phyloP scores from a whole-genome alignment of 495 filamentous ascomycete genomes.

The Patellaria atrata region DNA sequence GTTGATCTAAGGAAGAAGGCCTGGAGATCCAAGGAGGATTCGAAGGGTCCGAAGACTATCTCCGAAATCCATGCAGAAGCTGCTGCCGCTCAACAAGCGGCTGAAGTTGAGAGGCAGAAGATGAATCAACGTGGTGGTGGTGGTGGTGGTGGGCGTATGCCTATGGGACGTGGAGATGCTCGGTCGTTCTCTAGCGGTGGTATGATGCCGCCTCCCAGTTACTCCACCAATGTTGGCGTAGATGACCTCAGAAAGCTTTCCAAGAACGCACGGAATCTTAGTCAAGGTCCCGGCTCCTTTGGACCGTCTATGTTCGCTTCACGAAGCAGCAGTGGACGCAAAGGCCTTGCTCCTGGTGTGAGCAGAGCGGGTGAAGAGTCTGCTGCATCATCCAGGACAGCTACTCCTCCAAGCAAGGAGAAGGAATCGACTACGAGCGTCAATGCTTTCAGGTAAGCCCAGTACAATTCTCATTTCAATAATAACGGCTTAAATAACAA shows the following conservation, averaged over 20 bases:
- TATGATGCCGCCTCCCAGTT: slow-evolving; percentile 51
- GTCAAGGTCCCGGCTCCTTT: slow-evolving; percentile 39
- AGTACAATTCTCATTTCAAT: slow-evolving; percentile 1
- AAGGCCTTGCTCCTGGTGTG: slow-evolving; percentile 54
- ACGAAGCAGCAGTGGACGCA: slow-evolving; percentile 71
- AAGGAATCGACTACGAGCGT: slow-evolving; percentile 50
- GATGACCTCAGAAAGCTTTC: slow-evolving; percentile 74
- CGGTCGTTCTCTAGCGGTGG: slow-evolving; percentile 57
- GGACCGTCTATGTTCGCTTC: slow-evolving; percentile 61
- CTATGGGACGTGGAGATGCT: slow-evolving; percentile 70
- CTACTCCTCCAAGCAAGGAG: slow-evolving; percentile 58
- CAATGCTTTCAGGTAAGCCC: slow-evolving; percentile 76
- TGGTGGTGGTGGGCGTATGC: slow-evolving; percentile 50
- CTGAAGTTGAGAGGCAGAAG: slow-evolving; percentile 48
- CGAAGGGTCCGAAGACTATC: slow-evolving; percentile 94
- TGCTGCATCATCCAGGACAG: slow-evolving; percentile 69
- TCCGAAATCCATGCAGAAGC: slow-evolving; percentile 81
- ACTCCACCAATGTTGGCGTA: slow-evolving; percentile 64
- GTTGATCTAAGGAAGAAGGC: slow-evolving; percentile 58
- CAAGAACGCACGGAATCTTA: slow-evolving; percentile 44
- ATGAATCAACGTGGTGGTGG: slow-evolving; percentile 42
- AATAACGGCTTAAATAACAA: slow-evolving; percentile 17
- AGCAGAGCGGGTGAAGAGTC: slow-evolving; percentile 64
- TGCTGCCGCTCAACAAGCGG: slow-evolving; percentile 48
- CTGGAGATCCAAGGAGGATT: slow-evolving; percentile 75